Percentiles rank a stretch among this genome's conserved stretches.
phyloP scores from a whole-genome alignment of 768 basidiomycete species.

The Xanthoconium stramineum region DNA sequence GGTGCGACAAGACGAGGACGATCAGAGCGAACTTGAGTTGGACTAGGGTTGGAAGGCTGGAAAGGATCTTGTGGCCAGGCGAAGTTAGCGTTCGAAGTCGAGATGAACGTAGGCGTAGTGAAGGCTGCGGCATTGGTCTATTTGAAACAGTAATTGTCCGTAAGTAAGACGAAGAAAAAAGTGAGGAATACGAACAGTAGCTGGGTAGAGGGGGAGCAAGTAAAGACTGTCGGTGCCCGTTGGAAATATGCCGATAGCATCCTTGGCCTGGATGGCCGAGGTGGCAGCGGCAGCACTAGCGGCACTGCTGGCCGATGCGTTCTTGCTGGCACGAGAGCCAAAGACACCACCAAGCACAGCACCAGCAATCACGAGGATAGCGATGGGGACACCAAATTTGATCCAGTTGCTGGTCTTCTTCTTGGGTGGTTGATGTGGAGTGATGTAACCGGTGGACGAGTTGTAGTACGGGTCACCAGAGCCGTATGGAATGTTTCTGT shows the following conservation, averaged over 20 bases:
- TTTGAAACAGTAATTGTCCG: neutral
- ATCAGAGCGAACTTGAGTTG: conserved; percentile 64
- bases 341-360: conserved; percentile 79
- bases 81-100: conserved; percentile 46
- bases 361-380: conserved; percentile 58
- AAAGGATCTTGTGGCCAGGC: conserved; percentile 84
- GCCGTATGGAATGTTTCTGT: conserved; percentile 43
- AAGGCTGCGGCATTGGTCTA: conserved; percentile 77
- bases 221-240: conserved; percentile 77
- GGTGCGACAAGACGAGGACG: conserved; percentile 93
- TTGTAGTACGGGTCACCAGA: conserved; percentile 69
- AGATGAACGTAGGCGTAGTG: conserved; percentile 65
- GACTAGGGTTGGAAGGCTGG: conserved; percentile 57
- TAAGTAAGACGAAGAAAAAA: neutral
- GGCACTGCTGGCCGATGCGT: conserved; percentile 24
- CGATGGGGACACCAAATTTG: conserved; percentile 69
- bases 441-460: conserved; percentile 67
- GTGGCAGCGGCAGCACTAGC: conserved; percentile 39
- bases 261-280: conserved; percentile 56
- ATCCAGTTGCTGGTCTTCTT: conserved; percentile 66
- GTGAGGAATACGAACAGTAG: conserved; percentile 62
- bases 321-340: conserved; percentile 55
- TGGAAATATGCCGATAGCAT: conserved; percentile 63
- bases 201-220: conserved; percentile 82
- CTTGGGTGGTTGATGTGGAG: conserved; percentile 46